These are phyloP conservation scores for Spiromastix sp. DNA, from an alignment of 2,329 filamentous ascomycete genomes.

Conservation along the genomic window DNA sequence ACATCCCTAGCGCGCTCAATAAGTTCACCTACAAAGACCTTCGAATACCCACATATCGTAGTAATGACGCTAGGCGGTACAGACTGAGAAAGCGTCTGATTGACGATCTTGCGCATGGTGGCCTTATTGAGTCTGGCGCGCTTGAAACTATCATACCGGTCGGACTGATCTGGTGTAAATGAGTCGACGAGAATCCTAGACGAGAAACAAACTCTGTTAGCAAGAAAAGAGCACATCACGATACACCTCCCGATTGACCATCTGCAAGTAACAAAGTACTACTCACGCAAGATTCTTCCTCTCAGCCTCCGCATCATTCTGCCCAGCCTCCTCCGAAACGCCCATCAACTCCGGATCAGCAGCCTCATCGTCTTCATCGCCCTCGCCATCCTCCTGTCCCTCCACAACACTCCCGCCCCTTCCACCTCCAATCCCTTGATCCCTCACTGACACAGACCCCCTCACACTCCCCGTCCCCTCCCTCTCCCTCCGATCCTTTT, in stretches of 20 bases:
- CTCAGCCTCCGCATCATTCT: slow-evolving; percentile 42
- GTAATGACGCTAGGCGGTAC: slow-evolving; percentile 55
- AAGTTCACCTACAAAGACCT: slow-evolving; percentile 56
- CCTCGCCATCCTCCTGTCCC: slow-evolving; percentile 23
- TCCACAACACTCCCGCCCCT: slow-evolving; percentile 18
- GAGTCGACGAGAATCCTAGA: slow-evolving; percentile 36
- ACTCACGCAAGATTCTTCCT: slow-evolving; percentile 42
- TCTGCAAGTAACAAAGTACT: slow-evolving; percentile 2
- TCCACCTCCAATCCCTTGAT: slow-evolving; percentile 22
- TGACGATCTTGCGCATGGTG: slow-evolving; percentile 47
- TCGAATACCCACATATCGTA: slow-evolving; percentile 54
- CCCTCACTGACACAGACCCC: slow-evolving; percentile 14
- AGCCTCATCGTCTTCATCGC: slow-evolving; percentile 36
- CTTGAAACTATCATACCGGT: slow-evolving; percentile 40
- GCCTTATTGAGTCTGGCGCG: slow-evolving; percentile 41
- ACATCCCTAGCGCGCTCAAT: slow-evolving; percentile 56
- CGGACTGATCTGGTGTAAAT: slow-evolving; percentile 37
- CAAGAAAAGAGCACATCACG: no score
- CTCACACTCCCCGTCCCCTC: slow-evolving; percentile 23
- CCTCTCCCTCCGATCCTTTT: slow-evolving; percentile 25
- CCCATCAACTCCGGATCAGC: slow-evolving; percentile 42
- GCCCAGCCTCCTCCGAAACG: slow-evolving; percentile 37
- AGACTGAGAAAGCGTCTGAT: slow-evolving; percentile 57
- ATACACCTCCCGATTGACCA: background rate
- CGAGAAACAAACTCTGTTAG: no score